Conservation (phyloP, 352 stramenopile genomes). For the Halophytophthora batemanensis region DNA sequence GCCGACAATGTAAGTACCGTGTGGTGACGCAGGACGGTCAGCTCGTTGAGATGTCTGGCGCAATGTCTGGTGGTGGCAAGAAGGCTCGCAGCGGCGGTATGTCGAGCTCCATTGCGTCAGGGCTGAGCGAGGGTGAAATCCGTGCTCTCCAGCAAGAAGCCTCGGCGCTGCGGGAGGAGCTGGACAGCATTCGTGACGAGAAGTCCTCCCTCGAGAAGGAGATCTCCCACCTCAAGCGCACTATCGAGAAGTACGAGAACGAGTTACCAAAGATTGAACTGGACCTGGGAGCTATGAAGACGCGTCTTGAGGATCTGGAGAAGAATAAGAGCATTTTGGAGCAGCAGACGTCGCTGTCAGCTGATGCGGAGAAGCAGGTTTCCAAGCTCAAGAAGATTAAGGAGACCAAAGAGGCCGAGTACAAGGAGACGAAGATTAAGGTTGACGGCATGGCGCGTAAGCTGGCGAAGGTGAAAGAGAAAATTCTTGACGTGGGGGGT, state of each 20-base stretch:
- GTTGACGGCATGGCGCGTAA: slow-evolving; percentile 71
- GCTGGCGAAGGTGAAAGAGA: slow-evolving; percentile 91
- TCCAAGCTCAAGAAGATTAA: slow-evolving; percentile 82
- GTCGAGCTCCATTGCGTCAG: slow-evolving; percentile 64
- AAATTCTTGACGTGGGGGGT: slow-evolving; percentile 94
- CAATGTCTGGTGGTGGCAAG: slow-evolving; percentile 98
- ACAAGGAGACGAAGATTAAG: slow-evolving; percentile 52
- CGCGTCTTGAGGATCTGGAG: slow-evolving; percentile 54
- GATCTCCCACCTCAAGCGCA: slow-evolving; percentile 75
- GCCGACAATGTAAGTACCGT: slow-evolving; percentile 91
- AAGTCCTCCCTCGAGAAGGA: slow-evolving; percentile 83
- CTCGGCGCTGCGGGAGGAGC: slow-evolving; percentile 38
- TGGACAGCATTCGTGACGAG: slow-evolving; percentile 58
- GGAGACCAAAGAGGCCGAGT: slow-evolving; percentile 88
- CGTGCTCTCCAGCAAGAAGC: slow-evolving; percentile 56
- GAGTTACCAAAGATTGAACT: slow-evolving; percentile 91
- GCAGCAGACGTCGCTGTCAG: slow-evolving; percentile 85
- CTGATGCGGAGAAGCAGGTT: slow-evolving; percentile 86
- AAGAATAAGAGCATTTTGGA: slow-evolving; percentile 71
- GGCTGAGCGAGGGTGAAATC: slow-evolving; percentile 63
- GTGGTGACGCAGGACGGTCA: slow-evolving; percentile 98
- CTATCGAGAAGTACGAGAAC: slow-evolving; percentile 88
- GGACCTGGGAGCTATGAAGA: slow-evolving; percentile 68
- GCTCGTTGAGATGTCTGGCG: slow-evolving; percentile 98
- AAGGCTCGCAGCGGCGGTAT: slow-evolving; percentile 92